These are phyloP conservation scores for Ogataea chonburiensis DNA, from an alignment of 805 yeast genomes.

Conservation along the genomic window DNA sequence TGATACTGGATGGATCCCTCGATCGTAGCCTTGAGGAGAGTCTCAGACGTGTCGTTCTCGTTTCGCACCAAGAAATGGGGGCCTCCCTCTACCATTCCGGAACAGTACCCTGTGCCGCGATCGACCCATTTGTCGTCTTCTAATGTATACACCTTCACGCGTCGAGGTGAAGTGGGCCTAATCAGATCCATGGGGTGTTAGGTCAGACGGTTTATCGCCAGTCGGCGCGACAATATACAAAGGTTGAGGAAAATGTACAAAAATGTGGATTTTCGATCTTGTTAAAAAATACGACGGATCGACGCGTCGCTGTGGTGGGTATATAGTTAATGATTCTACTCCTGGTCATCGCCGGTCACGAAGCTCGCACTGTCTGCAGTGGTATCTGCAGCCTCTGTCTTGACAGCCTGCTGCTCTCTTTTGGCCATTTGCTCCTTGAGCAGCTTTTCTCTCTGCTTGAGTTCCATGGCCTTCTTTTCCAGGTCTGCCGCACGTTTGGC, in stretches of 20 bases:
- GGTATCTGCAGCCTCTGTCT: constrained; percentile 8
- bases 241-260: constrained; percentile 2
- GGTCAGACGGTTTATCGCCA: too few relatives aligned
- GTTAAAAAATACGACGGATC: constrained; percentile 4
- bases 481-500: constrained; percentile 72
- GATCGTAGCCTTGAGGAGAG: constrained; percentile 62
- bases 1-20: constrained; percentile 81
- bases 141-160: constrained; percentile 89
- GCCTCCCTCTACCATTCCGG: constrained; percentile 56
- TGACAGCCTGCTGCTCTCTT: constrained; percentile 11
- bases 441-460: constrained; percentile 63
- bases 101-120: constrained; percentile 88
- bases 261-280: constrained; percentile 6
- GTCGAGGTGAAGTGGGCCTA: constrained; percentile 48
- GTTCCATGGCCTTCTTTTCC: constrained; percentile 70
- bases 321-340: constrained; percentile 1
- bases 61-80: constrained; percentile 72
- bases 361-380: constrained; percentile 18
- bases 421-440: constrained; percentile 41
- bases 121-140: constrained; percentile 86
- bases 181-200: constrained; percentile 16
- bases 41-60: constrained; percentile 59
- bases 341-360: constrained; percentile 23
- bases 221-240: constrained; percentile 6
- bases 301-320: constrained; percentile 6